Base-by-base conservation (phyloP, 2,329 filamentous ascomycete species). In the Pseudogymnoascus pannorum region DNA sequence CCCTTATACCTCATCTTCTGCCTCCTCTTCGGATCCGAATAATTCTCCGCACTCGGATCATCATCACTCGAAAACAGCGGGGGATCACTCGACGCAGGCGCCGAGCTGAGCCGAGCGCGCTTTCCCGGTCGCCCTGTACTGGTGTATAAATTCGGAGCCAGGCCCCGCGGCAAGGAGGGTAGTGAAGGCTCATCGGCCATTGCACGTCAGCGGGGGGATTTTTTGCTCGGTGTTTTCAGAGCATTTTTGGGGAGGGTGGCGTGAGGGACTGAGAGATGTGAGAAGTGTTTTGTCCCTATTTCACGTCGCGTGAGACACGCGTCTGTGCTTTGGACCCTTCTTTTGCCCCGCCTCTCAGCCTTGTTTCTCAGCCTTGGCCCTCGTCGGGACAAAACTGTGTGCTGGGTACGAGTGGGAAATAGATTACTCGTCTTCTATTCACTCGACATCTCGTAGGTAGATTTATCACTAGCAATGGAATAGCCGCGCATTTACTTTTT, bases 41-140 rank as follows among this genome's bases (percentile, higher is more conserved):
- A 89, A 67, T 87, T 87, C 63, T 88, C 85, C 57, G 86, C 72
- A 1, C 82, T 81, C 2, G 85, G 84, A 62, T 89, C 87, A 68
- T 89, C 87, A 63, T 91, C 87, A 70, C 85, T 87, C 3, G 86
- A 89, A 72, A 91, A 91, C 24, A 89, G 72, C 57, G 85, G 81
- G 3, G 87, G 86, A 68, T 91, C 87, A 69, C 87, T 89, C 18
- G 86, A 89, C 65, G 81, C 75, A 36, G 76, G 66, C 54, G 68
- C 68, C 29, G 72, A 65, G 26, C 26, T 54, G 8, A 54, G 67
- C 64, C 73, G 72, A 33, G 71, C 69, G 63, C 77, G 77, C 70
- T 79, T 79, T 63, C 74, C 70, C n/a, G 72, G 36, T 14, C 48
- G 42, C 2, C 18, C 35, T 20, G 61, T 58, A 54, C 59, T 62